Conservation (phyloP, 371 early-diverging fungal genomes). For the Mucor mucedo region DNA sequence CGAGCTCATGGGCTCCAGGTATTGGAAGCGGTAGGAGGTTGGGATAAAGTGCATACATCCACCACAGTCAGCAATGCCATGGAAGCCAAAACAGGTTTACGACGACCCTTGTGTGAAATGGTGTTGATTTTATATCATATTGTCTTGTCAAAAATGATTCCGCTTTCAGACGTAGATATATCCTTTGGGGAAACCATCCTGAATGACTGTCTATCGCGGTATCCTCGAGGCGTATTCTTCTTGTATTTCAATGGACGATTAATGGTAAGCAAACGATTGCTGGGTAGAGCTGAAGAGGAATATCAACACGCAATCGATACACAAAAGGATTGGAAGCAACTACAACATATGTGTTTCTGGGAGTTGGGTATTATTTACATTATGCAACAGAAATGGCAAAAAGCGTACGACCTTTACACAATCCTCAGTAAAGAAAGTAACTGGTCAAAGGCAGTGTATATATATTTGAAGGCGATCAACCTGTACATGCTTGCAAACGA, state of each 20-base stretch:
- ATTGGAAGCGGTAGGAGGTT: slow-evolving; percentile 63
- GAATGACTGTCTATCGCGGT: slow-evolving; percentile 38
- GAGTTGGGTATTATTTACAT: slow-evolving; percentile 62
- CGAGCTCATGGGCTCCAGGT: slow-evolving; percentile 66
- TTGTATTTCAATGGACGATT: slow-evolving; percentile 66
- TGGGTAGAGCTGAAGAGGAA: slow-evolving; percentile 55
- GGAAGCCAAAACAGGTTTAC: slow-evolving; percentile 34
- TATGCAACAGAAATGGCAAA: slow-evolving; percentile 57
- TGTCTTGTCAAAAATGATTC: slow-evolving; percentile 66
- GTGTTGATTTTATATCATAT: slow-evolving; percentile 69
- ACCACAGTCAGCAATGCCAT: neutral
- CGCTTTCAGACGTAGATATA: slow-evolving; percentile 54
- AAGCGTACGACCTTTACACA: slow-evolving; percentile 59
- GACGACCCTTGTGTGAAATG: slow-evolving; percentile 64
- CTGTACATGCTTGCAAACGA: slow-evolving; percentile 42
- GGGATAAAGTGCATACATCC: slow-evolving; percentile 21
- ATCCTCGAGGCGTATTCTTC: slow-evolving; percentile 69
- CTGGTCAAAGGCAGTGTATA: slow-evolving; percentile 80
- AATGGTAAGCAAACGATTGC: slow-evolving; percentile 49
- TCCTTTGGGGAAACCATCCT: slow-evolving; percentile 53
- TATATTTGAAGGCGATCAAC: slow-evolving; percentile 64
- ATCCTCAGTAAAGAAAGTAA: slow-evolving; percentile 67
- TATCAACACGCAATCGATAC: slow-evolving; percentile 52
- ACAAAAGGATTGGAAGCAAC: slow-evolving; percentile 74
- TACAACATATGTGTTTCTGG: slow-evolving; percentile 81